Evolutionary conservation across 768 basidiomycete genomes (phyloP).

Genomic region (Suillus americanus): DNA sequence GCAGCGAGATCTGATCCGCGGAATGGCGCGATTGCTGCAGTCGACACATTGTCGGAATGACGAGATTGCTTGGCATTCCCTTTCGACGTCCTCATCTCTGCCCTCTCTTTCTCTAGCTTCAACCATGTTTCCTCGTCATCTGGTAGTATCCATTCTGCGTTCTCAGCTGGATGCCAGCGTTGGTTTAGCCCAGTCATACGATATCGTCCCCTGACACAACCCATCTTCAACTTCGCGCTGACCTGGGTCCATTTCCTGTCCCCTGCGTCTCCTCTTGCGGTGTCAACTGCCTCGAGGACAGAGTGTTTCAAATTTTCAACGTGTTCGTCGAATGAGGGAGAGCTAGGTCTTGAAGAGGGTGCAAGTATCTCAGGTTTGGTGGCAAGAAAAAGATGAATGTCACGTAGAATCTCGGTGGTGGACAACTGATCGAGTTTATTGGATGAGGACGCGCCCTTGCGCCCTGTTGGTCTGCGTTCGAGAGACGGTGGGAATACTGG

Average conservation of each 20-base stretch:
- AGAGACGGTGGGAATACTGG: slow-evolving; percentile 31
- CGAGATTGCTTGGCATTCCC: slow-evolving; percentile 16
- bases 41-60: slow-evolving; percentile 2
- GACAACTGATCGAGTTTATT: slow-evolving; percentile 1
- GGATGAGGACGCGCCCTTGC: slow-evolving; percentile 10
- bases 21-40: background rate
- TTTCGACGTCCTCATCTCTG: slow-evolving; percentile 18
- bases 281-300: slow-evolving; percentile 34
- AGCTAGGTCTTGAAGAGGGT: slow-evolving; percentile 34
- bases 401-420: slow-evolving; percentile 28
- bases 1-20: background rate
- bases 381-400: slow-evolving; percentile 33
- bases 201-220: slow-evolving; percentile 37
- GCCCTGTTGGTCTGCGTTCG: slow-evolving; percentile 6
- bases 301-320: slow-evolving; percentile 33
- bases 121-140: slow-evolving; percentile 51
- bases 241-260: slow-evolving; percentile 50
- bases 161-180: slow-evolving; percentile 23
- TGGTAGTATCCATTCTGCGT: slow-evolving; percentile 37
- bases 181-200: slow-evolving; percentile 24
- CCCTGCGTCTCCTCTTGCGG: slow-evolving; percentile 38
- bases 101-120: slow-evolving; percentile 40
- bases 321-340: slow-evolving; percentile 27
- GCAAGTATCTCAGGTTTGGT: slow-evolving; percentile 33
- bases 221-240: slow-evolving; percentile 38